Percentiles rank a stretch among this genome's conserved stretches.
Evolutionary conservation across 2,329 filamentous ascomycete species (phyloP).

Genomic region (Penicillium sp.): DNA sequence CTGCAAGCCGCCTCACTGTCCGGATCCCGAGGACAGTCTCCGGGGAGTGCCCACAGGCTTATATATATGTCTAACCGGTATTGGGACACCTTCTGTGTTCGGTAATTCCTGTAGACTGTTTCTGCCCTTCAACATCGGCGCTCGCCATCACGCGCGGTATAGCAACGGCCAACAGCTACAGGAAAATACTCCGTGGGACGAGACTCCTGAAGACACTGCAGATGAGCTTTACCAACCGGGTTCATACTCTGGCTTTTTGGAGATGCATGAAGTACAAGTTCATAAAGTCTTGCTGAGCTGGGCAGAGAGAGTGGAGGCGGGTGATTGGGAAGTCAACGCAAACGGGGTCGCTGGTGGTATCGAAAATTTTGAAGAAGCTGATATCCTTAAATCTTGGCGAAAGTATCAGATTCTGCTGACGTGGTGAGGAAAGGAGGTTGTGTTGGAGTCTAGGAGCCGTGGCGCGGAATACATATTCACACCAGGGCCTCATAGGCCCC

Average conservation of each 20-base stretch:
- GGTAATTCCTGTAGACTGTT: background rate
- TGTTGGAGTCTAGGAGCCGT: no score
- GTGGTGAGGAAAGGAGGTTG: background rate
- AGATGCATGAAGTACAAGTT: background rate
- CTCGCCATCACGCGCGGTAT: background rate
- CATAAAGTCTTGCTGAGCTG: background rate
- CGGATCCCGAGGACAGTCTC: background rate
- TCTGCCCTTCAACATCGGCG: background rate
- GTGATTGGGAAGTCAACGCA: constrained; percentile 32
- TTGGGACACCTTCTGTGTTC: background rate
- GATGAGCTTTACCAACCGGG: background rate
- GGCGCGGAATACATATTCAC: no score
- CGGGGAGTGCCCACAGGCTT: background rate
- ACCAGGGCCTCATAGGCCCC: no score
- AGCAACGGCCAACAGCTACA: background rate
- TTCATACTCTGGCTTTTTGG: background rate
- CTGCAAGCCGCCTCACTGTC: background rate
- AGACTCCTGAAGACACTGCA: background rate
- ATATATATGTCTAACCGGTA: background rate
- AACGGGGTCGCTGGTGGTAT: constrained; percentile 35
- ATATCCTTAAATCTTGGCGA: constrained; percentile 31
- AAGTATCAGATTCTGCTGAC: constrained; percentile 18
- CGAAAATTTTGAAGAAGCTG: constrained; percentile 36
- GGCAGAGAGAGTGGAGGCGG: constrained; percentile 8
- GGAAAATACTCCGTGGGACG: background rate